Evolutionary conservation across 208 protist species (phyloP).

Genomic region (Leishmania aethiopica): DNA sequence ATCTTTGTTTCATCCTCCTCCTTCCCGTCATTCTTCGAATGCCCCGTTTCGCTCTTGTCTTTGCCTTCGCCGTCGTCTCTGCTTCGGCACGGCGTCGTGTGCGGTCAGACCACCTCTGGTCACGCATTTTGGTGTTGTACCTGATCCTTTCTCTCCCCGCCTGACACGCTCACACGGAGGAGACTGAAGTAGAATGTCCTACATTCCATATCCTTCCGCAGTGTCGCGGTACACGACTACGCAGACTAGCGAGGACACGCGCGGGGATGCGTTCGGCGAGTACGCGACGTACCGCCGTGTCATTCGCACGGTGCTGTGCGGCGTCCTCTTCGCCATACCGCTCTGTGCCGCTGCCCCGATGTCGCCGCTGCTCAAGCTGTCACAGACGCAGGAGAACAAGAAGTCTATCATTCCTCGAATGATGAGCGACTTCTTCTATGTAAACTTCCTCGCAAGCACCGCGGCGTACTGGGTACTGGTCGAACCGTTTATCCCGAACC

Average conservation of each 20-base stretch:
- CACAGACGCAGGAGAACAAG: slow-evolving; percentile 62
- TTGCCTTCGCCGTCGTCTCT: background rate
- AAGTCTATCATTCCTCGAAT: slow-evolving; percentile 65
- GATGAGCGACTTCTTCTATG: slow-evolving; percentile 80
- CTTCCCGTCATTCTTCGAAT: background rate
- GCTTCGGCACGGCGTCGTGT: background rate
- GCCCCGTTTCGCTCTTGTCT: background rate
- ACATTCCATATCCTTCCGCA: slow-evolving; percentile 16
- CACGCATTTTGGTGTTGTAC: background rate
- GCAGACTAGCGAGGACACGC: background rate
- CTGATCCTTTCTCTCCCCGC: background rate
- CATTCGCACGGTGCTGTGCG: slow-evolving; percentile 55
- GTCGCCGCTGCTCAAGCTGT: slow-evolving; percentile 64
- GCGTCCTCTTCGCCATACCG: slow-evolving; percentile 47
- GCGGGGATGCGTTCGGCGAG: slow-evolving; percentile 23
- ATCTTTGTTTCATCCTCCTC: background rate
- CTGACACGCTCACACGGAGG: background rate
- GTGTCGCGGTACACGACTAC: background rate
- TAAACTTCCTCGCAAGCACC: slow-evolving; percentile 56
- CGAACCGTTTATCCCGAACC: slow-evolving; percentile 49
- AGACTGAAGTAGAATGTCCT: slow-evolving; percentile 6
- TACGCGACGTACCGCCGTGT: slow-evolving; percentile 34
- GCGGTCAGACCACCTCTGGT: background rate
- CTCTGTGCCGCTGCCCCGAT: slow-evolving; percentile 45
- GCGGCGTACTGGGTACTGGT: slow-evolving; percentile 46